Conservation (phyloP, 1,284 basidiomycete species). For the Singerocomus rubriflavus region DNA sequence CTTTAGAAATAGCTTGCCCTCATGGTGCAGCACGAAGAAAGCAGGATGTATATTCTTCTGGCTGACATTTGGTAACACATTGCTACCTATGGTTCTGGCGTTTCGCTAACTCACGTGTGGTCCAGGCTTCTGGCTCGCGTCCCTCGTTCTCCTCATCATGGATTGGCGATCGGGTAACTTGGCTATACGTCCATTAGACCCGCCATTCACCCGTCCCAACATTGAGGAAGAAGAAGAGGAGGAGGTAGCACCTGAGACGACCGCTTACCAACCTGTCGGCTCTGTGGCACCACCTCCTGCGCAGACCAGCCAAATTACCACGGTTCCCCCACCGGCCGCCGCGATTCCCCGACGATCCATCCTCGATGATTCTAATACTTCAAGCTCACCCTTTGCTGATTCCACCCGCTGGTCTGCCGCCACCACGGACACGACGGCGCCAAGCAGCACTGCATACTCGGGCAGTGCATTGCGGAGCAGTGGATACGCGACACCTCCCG, state of each 20-base stretch:
- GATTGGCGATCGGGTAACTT: constrained; percentile 74
- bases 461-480: constrained; percentile 25
- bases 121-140: constrained; percentile 65
- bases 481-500: constrained; percentile 29
- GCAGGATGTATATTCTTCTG: constrained; percentile 86
- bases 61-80: constrained; percentile 61
- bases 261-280: constrained; percentile 39
- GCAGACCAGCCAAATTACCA: constrained; percentile 20
- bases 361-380: constrained; percentile 39
- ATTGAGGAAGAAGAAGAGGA: constrained; percentile 42
- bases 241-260: constrained; percentile 46
- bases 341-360: constrained; percentile 26
- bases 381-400: constrained; percentile 53
- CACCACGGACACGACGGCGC: constrained; percentile 30
- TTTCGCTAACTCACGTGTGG: constrained; percentile 7
- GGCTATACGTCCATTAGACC: constrained; percentile 52
- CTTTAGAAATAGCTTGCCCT: constrained; percentile 64
- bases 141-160: constrained; percentile 56
- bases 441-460: constrained; percentile 36
- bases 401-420: constrained; percentile 46
- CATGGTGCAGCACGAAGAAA: constrained; percentile 89
- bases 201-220: constrained; percentile 60
- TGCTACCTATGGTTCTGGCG: constrained; percentile 1
- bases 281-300: constrained; percentile 19
- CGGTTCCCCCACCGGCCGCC: constrained; percentile 36